Evolutionary conservation across 306 rosid genomes (phyloP).

Genomic region (Cyamopsis tetragonoloba): DNA sequence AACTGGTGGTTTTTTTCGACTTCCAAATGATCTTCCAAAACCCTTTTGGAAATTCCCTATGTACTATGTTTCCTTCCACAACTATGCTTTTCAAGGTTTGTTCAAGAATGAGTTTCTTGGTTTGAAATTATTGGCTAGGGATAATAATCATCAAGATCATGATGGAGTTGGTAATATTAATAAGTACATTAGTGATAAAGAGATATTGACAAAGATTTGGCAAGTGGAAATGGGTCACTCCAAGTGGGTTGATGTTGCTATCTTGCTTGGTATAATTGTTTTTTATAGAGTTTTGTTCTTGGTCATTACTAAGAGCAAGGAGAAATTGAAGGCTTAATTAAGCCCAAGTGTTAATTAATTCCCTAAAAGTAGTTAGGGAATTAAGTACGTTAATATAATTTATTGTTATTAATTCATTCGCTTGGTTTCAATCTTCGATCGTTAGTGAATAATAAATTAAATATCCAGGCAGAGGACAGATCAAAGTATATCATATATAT

Average conservation of each 20-base stretch:
- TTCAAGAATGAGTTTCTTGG: constrained; percentile 56
- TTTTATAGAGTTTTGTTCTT: constrained; percentile 45
- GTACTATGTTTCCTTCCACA: constrained; percentile 42
- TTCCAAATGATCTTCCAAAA: constrained; percentile 42
- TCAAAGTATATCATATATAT: no score
- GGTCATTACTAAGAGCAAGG: constrained; percentile 29
- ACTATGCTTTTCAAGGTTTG: constrained; percentile 48
- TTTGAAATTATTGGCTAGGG: neutral
- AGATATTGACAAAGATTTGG: constrained; percentile 32
- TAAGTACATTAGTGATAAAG: constrained; percentile 6
- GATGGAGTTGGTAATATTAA: no score
- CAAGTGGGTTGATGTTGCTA: constrained; percentile 51
- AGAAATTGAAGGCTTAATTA: constrained; percentile 36
- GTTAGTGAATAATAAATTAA: no score
- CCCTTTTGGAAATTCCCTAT: constrained; percentile 48
- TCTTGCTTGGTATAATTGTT: constrained; percentile 42
- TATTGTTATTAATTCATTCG: neutral
- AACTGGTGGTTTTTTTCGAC: constrained; percentile 38
- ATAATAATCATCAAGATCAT: no score
- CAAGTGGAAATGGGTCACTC: constrained; percentile 49
- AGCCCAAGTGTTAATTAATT: neutral
- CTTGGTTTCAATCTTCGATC: neutral
- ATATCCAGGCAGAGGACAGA: neutral
- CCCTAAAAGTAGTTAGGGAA: neutral
- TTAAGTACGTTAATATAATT: no score